These are phyloP conservation scores for Ceratocystis cacaofunesta DNA, from an alignment of 2,329 filamentous ascomycete species.

Conservation along the genomic window DNA sequence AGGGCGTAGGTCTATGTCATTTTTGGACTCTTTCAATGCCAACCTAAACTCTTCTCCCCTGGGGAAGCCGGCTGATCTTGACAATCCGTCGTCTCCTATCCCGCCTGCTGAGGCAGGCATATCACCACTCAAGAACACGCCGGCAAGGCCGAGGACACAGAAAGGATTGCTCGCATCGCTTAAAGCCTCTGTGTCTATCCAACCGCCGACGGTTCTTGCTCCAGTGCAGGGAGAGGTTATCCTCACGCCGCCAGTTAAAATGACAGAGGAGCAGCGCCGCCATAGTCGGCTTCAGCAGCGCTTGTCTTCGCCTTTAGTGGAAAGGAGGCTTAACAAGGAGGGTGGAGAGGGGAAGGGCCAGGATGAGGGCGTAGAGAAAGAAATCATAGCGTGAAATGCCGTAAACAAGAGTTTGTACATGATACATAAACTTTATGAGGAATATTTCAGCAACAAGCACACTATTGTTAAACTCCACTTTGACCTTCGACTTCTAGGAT, in stretches of 20 bases:
- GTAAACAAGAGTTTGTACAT: not conserved
- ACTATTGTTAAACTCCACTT: no score
- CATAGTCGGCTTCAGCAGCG: slow-evolving; percentile 14
- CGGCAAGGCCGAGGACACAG: slow-evolving; percentile 24
- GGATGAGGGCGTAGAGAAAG: not conserved
- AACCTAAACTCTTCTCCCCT: slow-evolving; percentile 12
- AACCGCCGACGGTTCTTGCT: slow-evolving; percentile 41
- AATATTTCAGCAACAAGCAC: no score
- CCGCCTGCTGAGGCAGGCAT: slow-evolving; percentile 31
- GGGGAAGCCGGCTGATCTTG: slow-evolving; percentile 4
- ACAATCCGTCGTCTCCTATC: slow-evolving; percentile 15
- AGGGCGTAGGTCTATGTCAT: slow-evolving; percentile 14
- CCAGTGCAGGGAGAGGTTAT: slow-evolving; percentile 43
- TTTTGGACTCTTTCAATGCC: slow-evolving; percentile 14
- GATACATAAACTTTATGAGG: not conserved
- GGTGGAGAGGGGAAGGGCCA: slow-evolving; percentile 10
- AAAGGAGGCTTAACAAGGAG: not conserved
- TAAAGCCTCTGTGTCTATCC: slow-evolving; percentile 32
- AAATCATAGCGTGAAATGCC: not conserved
- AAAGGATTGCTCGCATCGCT: slow-evolving; percentile 19
- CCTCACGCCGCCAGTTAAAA: slow-evolving; percentile 46
- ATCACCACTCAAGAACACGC: slow-evolving; percentile 39
- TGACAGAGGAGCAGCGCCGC: slow-evolving; percentile 23
- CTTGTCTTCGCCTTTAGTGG: slow-evolving; percentile 3
- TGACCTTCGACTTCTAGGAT: not conserved